Percentiles rank a stretch among this genome's conserved stretches.
phyloP scores from a whole-genome alignment of 441 rosid species.

The Flueggea neowawraea region DNA sequence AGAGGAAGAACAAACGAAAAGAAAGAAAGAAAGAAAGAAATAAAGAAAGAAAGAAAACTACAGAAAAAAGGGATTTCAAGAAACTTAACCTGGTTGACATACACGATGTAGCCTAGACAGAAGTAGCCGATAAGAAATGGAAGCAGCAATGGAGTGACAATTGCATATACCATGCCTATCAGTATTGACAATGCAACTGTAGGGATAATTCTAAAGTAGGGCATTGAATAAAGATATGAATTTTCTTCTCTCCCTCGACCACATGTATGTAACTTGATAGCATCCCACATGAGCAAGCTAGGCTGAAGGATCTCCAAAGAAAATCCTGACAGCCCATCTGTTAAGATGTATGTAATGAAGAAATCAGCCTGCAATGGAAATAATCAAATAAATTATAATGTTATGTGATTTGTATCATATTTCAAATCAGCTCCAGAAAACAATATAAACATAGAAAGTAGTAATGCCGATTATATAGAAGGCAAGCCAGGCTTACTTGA shows the following conservation, averaged over 20 bases:
- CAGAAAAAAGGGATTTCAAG: neutral
- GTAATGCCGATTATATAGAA: neutral
- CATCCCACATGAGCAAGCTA: slow-evolving; percentile 60
- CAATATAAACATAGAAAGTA: neutral
- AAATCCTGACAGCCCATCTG: slow-evolving; percentile 84
- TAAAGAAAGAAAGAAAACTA: neutral
- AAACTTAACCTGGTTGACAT: slow-evolving; percentile 66
- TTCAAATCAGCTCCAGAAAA: too few species aligned
- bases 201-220: slow-evolving; percentile 77
- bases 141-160: slow-evolving; percentile 74
- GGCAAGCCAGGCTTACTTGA: slow-evolving; percentile 44
- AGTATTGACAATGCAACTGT: slow-evolving; percentile 61
- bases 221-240: slow-evolving; percentile 71
- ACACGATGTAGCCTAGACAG: slow-evolving; percentile 72
- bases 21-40: neutral
- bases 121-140: slow-evolving; percentile 82
- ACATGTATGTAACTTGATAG: slow-evolving; percentile 37
- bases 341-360: slow-evolving; percentile 80
- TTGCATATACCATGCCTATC: slow-evolving; percentile 83
- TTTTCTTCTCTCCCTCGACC: slow-evolving; percentile 51
- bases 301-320: slow-evolving; percentile 82
- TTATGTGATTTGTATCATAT: too few species aligned
- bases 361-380: slow-evolving; percentile 66
- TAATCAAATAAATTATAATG: too few species aligned
- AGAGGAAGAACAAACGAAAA: too few species aligned